phyloP scores from a whole-genome alignment of 2,329 filamentous ascomycete species.

The Penicillium palitans region DNA sequence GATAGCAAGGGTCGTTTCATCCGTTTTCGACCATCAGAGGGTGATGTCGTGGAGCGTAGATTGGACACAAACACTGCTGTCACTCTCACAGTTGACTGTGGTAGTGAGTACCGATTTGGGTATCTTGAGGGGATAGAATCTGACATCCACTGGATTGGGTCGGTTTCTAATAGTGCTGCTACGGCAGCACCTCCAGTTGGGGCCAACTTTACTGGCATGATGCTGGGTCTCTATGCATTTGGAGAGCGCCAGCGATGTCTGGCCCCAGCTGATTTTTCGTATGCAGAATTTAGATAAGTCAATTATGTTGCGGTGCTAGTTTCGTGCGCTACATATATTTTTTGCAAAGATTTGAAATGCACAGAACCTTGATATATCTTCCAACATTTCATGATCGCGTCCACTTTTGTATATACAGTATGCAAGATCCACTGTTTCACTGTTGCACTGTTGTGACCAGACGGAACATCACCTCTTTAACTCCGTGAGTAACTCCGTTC shows the following conservation, averaged over 20 bases:
- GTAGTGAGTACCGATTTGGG: slow-evolving; percentile 32
- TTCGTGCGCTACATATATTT: too few species aligned
- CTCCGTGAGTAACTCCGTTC: not conserved
- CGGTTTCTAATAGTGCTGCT: slow-evolving; percentile 35
- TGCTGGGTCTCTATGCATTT: slow-evolving; percentile 50
- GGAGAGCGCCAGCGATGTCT: slow-evolving; percentile 44
- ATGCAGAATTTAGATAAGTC: slow-evolving; percentile 26
- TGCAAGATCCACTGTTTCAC: too few species aligned
- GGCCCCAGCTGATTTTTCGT: slow-evolving; percentile 45
- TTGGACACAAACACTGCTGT: slow-evolving; percentile 23
- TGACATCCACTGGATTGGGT: slow-evolving; percentile 28
- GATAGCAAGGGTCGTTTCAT: slow-evolving; percentile 23
- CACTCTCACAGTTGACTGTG: slow-evolving; percentile 34
- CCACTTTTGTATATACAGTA: too few species aligned
- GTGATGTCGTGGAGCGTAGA: slow-evolving; percentile 14
- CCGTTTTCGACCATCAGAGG: slow-evolving; percentile 28
- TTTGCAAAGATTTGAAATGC: not conserved
- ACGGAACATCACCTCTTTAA: not conserved
- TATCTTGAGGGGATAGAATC: slow-evolving; percentile 13
- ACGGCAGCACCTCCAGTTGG: slow-evolving; percentile 42
- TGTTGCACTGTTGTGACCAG: too few species aligned
- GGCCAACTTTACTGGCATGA: slow-evolving; percentile 47
- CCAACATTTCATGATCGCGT: not conserved
- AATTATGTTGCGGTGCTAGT: not conserved
- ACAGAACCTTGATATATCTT: not conserved